These are phyloP conservation scores for Liquidambar formosana DNA, from an alignment of 164 flowering plant genomes.

Conservation along the genomic window DNA sequence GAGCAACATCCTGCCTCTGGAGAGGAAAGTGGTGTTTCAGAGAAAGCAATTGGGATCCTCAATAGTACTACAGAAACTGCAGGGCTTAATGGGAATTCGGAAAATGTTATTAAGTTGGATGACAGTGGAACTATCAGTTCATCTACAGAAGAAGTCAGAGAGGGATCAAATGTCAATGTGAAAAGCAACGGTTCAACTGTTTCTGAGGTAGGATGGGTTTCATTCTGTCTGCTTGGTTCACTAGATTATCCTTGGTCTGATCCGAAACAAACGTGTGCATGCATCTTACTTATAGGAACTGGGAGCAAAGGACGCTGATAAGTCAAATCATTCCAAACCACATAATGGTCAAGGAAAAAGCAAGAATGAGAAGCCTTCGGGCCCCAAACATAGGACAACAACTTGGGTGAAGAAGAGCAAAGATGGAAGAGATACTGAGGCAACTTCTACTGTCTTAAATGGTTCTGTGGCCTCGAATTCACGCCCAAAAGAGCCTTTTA, in stretches of 20 bases:
- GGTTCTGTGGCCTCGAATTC: constrained; percentile 36
- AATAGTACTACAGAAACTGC: constrained; percentile 16
- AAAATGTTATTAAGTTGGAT: constrained; percentile 22
- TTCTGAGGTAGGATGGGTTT: constrained; percentile 31
- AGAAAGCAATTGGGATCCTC: constrained; percentile 23
- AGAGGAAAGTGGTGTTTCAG: constrained; percentile 20
- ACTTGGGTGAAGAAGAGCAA: constrained; percentile 37
- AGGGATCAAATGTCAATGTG: constrained; percentile 19
- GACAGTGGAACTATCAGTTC: constrained; percentile 17
- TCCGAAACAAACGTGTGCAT: background rate
- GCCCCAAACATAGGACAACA: constrained; percentile 27
- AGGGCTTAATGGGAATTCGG: constrained; percentile 24
- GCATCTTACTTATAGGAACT: constrained; percentile 36
- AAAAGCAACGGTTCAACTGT: constrained; percentile 29
- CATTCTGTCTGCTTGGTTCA: background rate
- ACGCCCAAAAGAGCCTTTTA: constrained; percentile 35
- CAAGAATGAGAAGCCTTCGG: constrained; percentile 46
- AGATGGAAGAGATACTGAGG: constrained; percentile 42
- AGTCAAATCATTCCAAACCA: constrained; percentile 26
- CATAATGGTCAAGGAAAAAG: constrained; percentile 36
- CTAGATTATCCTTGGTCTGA: background rate
- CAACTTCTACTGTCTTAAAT: constrained; percentile 33
- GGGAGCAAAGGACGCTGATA: constrained; percentile 25
- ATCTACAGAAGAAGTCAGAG: constrained; percentile 19
- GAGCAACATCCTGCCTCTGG: constrained; percentile 18